phyloP scores from a whole-genome alignment of 352 stramenopile species.

The Phytophthora hybrid region DNA sequence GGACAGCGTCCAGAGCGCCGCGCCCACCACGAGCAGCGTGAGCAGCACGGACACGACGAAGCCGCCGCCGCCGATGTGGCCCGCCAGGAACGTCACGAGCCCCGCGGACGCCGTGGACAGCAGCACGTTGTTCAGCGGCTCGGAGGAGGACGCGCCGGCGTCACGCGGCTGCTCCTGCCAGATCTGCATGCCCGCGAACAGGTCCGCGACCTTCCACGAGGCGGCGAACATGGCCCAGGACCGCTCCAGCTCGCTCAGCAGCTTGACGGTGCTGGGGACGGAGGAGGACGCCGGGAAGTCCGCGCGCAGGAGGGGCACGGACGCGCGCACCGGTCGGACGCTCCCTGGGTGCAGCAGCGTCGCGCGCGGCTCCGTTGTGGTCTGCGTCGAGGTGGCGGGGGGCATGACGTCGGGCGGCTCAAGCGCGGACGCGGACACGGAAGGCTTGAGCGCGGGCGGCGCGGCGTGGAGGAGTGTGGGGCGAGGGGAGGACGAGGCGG shows the following conservation, averaged over 20 bases:
- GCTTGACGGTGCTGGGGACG: slow-evolving; percentile 66
- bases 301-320: slow-evolving; percentile 5
- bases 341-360: slow-evolving; percentile 7
- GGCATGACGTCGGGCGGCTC: slow-evolving; percentile 19
- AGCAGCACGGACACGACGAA: slow-evolving; percentile 60
- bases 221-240: slow-evolving; percentile 80
- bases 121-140: slow-evolving; percentile 71
- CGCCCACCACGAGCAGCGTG: slow-evolving; percentile 50
- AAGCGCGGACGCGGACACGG: slow-evolving; percentile 3
- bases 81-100: slow-evolving; percentile 70
- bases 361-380: slow-evolving; percentile 9
- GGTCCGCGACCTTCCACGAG: slow-evolving; percentile 70
- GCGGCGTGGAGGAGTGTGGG: neutral
- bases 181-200: slow-evolving; percentile 75
- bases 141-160: slow-evolving; percentile 7
- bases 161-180: slow-evolving; percentile 59
- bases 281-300: slow-evolving; percentile 31
- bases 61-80: slow-evolving; percentile 69
- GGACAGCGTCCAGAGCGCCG: slow-evolving; percentile 67
- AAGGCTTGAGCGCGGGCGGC: slow-evolving; percentile 13
- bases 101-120: slow-evolving; percentile 61
- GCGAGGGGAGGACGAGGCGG: slow-evolving; percentile 30
- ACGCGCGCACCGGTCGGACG: slow-evolving; percentile 16
- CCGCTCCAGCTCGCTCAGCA: slow-evolving; percentile 75
- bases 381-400: slow-evolving; percentile 9